phyloP scores from a whole-genome alignment of 306 rosid genomes.

The Castanea crenata region DNA sequence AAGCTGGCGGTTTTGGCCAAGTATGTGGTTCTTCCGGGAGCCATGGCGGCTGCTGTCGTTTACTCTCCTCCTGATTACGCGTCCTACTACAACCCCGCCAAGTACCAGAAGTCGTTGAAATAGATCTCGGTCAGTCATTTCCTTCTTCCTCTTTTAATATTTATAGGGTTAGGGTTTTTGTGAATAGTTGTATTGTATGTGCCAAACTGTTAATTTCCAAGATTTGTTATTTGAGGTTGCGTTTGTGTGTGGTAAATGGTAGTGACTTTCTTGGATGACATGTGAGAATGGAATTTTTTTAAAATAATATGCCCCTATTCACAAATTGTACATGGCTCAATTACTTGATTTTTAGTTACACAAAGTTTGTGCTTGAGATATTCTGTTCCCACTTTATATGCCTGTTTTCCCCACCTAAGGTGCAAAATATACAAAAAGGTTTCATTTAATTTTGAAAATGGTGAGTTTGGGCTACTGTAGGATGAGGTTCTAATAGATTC shows the following conservation, averaged over 20 bases:
- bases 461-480: too few relatives aligned
- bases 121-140: neutral
- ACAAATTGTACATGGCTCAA: too few relatives aligned
- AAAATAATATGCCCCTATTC: too few relatives aligned
- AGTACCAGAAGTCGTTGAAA: conserved; percentile 8
- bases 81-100: conserved; percentile 2
- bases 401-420: too few relatives aligned
- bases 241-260: neutral
- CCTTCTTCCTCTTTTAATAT: neutral
- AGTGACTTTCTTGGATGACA: neutral
- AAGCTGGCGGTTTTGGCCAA: conserved; percentile 32
- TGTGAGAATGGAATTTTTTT: neutral
- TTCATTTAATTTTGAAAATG: too few relatives aligned
- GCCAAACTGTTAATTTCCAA: too few relatives aligned
- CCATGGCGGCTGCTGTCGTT: conserved; percentile 36
- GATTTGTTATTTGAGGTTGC: neutral
- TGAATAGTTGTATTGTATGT: neutral
- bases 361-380: too few relatives aligned
- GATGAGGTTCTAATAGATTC: too few relatives aligned
- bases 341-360: too few relatives aligned
- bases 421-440: too few relatives aligned
- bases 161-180: neutral
- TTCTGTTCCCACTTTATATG: too few relatives aligned
- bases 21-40: conserved; percentile 37
- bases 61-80: conserved; percentile 41